phyloP scores from a whole-genome alignment of 352 stramenopile genomes.

The Phytophthora fragariaefolia region DNA sequence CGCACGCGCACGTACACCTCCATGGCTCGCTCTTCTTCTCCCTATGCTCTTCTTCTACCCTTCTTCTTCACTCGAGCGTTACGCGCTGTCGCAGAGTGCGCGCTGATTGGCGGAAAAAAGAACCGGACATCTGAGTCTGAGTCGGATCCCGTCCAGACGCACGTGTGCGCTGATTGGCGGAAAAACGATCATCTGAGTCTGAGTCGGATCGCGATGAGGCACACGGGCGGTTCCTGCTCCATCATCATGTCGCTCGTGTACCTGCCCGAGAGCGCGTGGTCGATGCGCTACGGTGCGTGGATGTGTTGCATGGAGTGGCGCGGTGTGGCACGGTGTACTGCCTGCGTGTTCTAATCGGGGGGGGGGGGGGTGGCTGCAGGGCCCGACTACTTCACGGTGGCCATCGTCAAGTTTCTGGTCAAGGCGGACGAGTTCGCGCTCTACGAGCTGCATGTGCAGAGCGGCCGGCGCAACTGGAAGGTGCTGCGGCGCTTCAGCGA shows the following conservation, averaged over 20 bases:
- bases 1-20: slow-evolving; percentile 63
- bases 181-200: too few species aligned
- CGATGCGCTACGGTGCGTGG: slow-evolving; percentile 69
- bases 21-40: slow-evolving; percentile 37
- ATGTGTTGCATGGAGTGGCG: neutral
- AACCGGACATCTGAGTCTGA: neutral
- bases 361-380: slow-evolving; percentile 32
- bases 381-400: slow-evolving; percentile 78
- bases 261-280: slow-evolving; percentile 73
- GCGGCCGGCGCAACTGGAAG: slow-evolving; percentile 71
- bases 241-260: slow-evolving; percentile 84
- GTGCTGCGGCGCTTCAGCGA: slow-evolving; percentile 77
- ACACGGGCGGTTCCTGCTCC: too few species aligned
- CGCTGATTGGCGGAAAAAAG: slow-evolving; percentile 1
- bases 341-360: slow-evolving; percentile 1
- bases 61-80: slow-evolving; percentile 13
- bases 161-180: too few species aligned
- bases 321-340: too few species aligned
- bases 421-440: slow-evolving; percentile 59
- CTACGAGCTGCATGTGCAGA: slow-evolving; percentile 79
- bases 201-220: too few species aligned
- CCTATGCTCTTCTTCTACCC: slow-evolving; percentile 24
- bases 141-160: too few species aligned
- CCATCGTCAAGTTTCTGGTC: slow-evolving; percentile 58
- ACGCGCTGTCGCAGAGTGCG: slow-evolving; percentile 33